Evolutionary conservation across 2,329 filamentous ascomycete species (phyloP).

Genomic region (Nothophaeocryptopus gaeumannii): DNA sequence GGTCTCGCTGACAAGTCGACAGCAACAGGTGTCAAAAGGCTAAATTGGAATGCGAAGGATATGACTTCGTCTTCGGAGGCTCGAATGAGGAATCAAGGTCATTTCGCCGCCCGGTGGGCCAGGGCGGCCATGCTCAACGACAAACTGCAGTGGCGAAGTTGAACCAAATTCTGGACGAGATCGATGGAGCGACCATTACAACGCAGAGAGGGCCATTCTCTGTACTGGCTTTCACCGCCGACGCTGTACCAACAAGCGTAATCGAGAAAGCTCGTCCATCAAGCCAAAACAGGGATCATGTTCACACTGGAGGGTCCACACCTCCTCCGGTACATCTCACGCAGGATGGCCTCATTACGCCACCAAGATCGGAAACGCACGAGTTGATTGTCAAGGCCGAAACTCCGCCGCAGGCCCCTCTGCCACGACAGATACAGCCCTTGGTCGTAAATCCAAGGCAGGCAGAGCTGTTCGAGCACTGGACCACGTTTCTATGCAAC

Average conservation of each 20-base stretch:
- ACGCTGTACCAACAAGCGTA: neutral
- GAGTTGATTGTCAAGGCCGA: neutral
- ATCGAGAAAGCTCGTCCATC: too few relatives aligned
- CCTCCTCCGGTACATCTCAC: neutral
- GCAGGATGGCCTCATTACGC: neutral
- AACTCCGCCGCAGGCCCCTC: neutral
- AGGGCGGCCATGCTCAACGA: neutral
- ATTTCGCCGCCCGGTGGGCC: constrained; percentile 6
- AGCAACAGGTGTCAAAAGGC: constrained; percentile 9
- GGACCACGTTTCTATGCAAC: constrained; percentile 3
- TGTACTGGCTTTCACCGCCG: neutral
- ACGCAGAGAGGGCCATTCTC: constrained; percentile 4
- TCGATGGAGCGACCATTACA: constrained; percentile 1
- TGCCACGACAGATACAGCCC: neutral
- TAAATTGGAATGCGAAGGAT: constrained; percentile 8
- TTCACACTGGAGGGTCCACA: neutral
- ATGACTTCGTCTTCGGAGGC: constrained; percentile 8
- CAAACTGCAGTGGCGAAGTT: neutral
- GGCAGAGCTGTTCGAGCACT: constrained; percentile 8
- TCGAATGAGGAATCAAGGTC: constrained; percentile 2
- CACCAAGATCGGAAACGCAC: neutral
- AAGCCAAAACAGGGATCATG: too few relatives aligned
- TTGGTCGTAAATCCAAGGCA: neutral
- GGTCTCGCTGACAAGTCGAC: neutral
- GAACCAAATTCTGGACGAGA: neutral